Conservation (phyloP, 371 early-diverging fungal genomes). For the Mucor indicus region DNA sequence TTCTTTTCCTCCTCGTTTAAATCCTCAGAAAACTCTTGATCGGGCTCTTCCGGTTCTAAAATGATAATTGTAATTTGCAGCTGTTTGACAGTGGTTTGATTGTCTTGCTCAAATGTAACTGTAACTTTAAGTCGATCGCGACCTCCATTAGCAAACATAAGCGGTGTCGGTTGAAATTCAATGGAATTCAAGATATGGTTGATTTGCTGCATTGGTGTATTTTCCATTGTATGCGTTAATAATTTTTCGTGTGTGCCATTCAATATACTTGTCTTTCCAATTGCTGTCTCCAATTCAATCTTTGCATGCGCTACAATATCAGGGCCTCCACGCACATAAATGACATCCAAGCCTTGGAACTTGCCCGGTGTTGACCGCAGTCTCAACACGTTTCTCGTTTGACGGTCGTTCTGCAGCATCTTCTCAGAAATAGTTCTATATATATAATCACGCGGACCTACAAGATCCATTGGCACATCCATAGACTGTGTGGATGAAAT, state of each 20-base stretch:
- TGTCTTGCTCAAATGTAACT: conserved; percentile 22
- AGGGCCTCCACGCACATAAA: conserved; percentile 55
- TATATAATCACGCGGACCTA: conserved; percentile 33
- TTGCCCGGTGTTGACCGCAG: conserved; percentile 44
- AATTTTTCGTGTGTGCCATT: no score
- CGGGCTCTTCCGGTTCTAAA: conserved; percentile 33
- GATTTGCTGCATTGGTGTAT: conserved; percentile 29
- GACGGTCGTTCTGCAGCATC: conserved; percentile 17
- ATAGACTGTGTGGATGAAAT: conserved; percentile 26
- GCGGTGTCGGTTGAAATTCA: conserved; percentile 29
- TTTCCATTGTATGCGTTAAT: conserved; percentile 7
- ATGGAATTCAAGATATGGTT: conserved; percentile 35
- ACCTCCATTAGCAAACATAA: conserved; percentile 42
- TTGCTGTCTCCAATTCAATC: conserved; percentile 24
- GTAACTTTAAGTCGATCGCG: conserved; percentile 28
- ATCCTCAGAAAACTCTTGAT: no score
- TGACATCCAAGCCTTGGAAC: conserved; percentile 53
- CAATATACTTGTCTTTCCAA: conserved; percentile 19
- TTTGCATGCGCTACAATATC: conserved; percentile 14
- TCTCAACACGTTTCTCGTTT: conserved; percentile 5
- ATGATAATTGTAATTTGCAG: conserved; percentile 29
- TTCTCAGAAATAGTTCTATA: conserved; percentile 23
- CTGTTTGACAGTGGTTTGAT: conserved; percentile 7
- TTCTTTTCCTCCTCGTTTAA: no score
- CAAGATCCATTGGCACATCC: conserved; percentile 24